phyloP scores from a whole-genome alignment of 768 basidiomycete genomes.

The Auriscalpium microsporum region DNA sequence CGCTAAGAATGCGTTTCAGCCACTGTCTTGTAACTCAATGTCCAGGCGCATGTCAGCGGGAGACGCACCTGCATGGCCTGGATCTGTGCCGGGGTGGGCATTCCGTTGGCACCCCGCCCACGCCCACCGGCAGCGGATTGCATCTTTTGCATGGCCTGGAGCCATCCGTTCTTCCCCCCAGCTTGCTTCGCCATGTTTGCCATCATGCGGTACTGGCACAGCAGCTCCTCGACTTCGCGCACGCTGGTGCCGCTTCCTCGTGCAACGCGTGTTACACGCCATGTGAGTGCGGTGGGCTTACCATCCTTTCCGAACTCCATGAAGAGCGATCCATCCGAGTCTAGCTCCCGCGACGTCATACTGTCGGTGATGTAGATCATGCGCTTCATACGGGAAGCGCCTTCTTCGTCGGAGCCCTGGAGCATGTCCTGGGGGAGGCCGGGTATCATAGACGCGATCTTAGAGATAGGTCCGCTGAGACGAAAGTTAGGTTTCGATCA shows the following conservation, averaged over 20 bases:
- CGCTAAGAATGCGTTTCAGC: constrained; percentile 39
- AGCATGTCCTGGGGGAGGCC: constrained; percentile 88
- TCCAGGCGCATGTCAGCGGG: too few relatives aligned
- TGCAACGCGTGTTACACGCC: constrained; percentile 85
- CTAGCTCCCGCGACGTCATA: constrained; percentile 89
- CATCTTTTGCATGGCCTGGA: constrained; percentile 90
- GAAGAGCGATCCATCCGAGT: constrained; percentile 90
- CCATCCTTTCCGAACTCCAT: constrained; percentile 79
- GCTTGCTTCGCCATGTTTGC: constrained; percentile 97
- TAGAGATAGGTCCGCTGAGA: constrained; percentile 92
- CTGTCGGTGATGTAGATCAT: constrained; percentile 99
- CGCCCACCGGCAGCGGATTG: constrained; percentile 79
- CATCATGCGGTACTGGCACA: constrained; percentile 98
- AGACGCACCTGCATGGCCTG: constrained; percentile 81
- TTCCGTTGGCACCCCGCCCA: constrained; percentile 78
- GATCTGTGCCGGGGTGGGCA: constrained; percentile 90
- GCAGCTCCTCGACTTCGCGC: constrained; percentile 93
- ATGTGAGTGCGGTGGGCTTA: constrained; percentile 79
- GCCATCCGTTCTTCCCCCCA: constrained; percentile 94
- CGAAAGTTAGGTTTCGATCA: constrained; percentile 1
- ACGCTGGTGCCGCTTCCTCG: constrained; percentile 91
- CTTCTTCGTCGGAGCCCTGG: constrained; percentile 91
- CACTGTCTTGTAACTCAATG: too few relatives aligned
- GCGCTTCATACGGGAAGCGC: constrained; percentile 82
- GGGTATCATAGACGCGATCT: constrained; percentile 98